Percentiles rank a stretch among this genome's conserved stretches.
Evolutionary conservation across 169 alveolate genomes (phyloP).

Genomic region (Plasmodium coatneyi): DNA sequence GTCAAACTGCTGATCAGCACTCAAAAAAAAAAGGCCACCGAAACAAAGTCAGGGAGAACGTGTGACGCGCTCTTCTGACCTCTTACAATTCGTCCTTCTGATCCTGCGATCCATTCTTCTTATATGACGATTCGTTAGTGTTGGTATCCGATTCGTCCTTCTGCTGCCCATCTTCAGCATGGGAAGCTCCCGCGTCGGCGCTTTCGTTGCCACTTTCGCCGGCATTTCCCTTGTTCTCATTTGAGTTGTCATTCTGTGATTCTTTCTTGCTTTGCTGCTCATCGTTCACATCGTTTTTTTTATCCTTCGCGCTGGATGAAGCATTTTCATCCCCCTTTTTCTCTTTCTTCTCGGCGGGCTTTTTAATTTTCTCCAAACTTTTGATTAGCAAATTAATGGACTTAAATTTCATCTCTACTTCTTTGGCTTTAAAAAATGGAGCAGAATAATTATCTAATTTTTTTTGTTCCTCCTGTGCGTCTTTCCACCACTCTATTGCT

Average conservation of each 20-base stretch:
- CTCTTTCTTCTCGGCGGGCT: slow-evolving; percentile 29
- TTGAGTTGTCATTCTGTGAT: neutral
- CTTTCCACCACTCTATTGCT: slow-evolving; percentile 36
- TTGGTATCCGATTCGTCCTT: neutral
- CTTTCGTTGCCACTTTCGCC: slow-evolving; percentile 15
- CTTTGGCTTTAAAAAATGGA: slow-evolving; percentile 69
- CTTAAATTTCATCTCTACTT: slow-evolving; percentile 42
- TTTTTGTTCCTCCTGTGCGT: slow-evolving; percentile 75
- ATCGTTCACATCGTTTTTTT: slow-evolving; percentile 28
- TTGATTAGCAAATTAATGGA: slow-evolving; percentile 8
- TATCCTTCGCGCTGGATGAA: slow-evolving; percentile 3
- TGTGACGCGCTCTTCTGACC: neutral
- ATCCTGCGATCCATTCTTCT: slow-evolving; percentile 6
- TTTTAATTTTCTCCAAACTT: slow-evolving; percentile 43
- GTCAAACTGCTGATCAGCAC: neutral
- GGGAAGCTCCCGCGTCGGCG: neutral
- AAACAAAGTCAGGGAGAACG: neutral
- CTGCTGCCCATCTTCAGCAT: neutral
- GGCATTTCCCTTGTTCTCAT: neutral
- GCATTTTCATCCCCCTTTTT: neutral
- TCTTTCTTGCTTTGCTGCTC: slow-evolving; percentile 31
- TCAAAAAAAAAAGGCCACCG: neutral
- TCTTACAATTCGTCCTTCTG: slow-evolving; percentile 50
- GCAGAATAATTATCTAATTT: slow-evolving; percentile 70
- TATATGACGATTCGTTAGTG: neutral